Evolutionary conservation across 306 rosid species (phyloP).

Genomic region (Inga oerstediana): DNA sequence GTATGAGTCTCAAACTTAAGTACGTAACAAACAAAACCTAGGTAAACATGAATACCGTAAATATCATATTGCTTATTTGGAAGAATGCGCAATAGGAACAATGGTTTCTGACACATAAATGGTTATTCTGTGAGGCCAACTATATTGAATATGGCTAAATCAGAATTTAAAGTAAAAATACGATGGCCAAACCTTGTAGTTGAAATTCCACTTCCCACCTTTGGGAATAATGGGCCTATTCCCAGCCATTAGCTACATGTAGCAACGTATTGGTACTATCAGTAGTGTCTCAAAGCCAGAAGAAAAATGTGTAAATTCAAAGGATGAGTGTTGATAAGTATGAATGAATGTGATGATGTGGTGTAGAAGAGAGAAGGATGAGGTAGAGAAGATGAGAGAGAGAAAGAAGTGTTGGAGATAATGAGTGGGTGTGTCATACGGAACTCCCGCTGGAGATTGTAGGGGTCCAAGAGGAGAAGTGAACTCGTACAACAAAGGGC

Average conservation of each 20-base stretch:
- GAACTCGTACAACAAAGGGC: too few relatives aligned
- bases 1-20: not conserved
- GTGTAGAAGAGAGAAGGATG: too few relatives aligned
- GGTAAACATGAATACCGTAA: conserved; percentile 37
- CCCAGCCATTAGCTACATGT: conserved; percentile 44
- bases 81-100: conserved; percentile 51
- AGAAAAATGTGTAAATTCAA: not conserved
- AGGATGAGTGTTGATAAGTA: not conserved
- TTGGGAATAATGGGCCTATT: conserved; percentile 12
- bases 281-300: not conserved
- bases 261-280: not conserved
- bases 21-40: not conserved
- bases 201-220: conserved; percentile 51
- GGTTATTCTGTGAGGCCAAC: conserved; percentile 1
- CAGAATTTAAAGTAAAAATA: not conserved
- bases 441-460: too few relatives aligned
- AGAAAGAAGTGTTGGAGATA: too few relatives aligned
- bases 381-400: too few relatives aligned
- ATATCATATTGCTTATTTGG: conserved; percentile 49
- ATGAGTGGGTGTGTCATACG: too few relatives aligned
- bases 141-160: not conserved
- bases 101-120: conserved; percentile 29
- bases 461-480: too few relatives aligned
- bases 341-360: too few relatives aligned
- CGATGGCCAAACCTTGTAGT: conserved; percentile 40